A percentile compares a stretch with the other conserved stretches of the same genome.
Evolutionary conservation across 2,329 filamentous ascomycete genomes (phyloP).

Genomic region (Monilinia polystroma): DNA sequence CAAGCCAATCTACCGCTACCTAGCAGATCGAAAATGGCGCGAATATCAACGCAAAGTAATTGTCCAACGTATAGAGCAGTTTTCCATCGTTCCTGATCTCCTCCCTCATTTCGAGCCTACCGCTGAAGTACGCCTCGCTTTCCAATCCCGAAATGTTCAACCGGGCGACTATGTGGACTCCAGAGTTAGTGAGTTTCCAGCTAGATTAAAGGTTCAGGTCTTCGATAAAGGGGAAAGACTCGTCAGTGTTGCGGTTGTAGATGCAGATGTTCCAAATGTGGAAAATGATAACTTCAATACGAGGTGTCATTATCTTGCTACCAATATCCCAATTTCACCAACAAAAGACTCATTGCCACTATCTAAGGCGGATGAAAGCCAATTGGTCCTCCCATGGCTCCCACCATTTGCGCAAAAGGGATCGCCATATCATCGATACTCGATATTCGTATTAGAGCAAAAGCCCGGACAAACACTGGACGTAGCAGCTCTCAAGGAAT

Average conservation of each 20-base stretch:
- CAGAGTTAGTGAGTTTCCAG: constrained; percentile 67
- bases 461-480: constrained; percentile 59
- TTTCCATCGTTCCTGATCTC: constrained; percentile 85
- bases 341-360: constrained; percentile 64
- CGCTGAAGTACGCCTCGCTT: constrained; percentile 79
- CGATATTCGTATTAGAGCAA: constrained; percentile 82
- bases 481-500: constrained; percentile 54
- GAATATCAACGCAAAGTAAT: constrained; percentile 76
- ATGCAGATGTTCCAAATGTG: constrained; percentile 83
- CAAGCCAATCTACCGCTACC: constrained; percentile 91
- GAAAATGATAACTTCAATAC: constrained; percentile 73
- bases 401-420: constrained; percentile 88
- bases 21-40: constrained; percentile 86
- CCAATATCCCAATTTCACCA: constrained; percentile 65
- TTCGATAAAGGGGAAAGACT: constrained; percentile 81
- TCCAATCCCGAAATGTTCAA: constrained; percentile 66
- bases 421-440: constrained; percentile 84
- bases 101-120: constrained; percentile 75
- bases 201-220: constrained; percentile 77
- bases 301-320: constrained; percentile 84
- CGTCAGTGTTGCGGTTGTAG: constrained; percentile 80
- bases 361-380: constrained; percentile 56
- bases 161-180: constrained; percentile 80
- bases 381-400: constrained; percentile 77
- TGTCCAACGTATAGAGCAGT: constrained; percentile 80